These are phyloP conservation scores for Rhizopogon salebrosus DNA, from an alignment of 768 basidiomycete species.

Conservation along the genomic window DNA sequence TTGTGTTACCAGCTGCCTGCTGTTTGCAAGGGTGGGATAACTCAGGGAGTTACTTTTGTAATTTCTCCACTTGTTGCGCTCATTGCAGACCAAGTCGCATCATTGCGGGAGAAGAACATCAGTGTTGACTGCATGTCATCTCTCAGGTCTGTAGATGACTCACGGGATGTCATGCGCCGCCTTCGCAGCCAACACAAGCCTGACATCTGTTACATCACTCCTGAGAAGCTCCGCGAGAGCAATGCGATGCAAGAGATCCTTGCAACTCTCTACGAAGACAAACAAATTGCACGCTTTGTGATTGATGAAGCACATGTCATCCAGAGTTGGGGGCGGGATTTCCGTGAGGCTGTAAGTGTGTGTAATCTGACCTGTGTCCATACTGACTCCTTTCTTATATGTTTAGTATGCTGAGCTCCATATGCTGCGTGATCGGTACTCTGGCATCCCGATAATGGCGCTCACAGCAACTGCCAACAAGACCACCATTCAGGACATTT, in stretches of 20 bases:
- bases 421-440: slow-evolving; percentile 67
- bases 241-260: slow-evolving; percentile 51
- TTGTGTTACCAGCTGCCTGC: slow-evolving; percentile 89
- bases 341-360: slow-evolving; percentile 66
- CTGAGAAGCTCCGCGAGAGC: slow-evolving; percentile 78
- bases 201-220: slow-evolving; percentile 81
- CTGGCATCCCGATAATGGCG: slow-evolving; percentile 87
- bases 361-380: neutral
- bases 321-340: slow-evolving; percentile 90
- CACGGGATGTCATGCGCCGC: slow-evolving; percentile 36
- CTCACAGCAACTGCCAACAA: slow-evolving; percentile 92
- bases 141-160: slow-evolving; percentile 37
- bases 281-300: slow-evolving; percentile 80
- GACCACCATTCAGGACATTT: slow-evolving; percentile 74
- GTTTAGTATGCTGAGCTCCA: slow-evolving; percentile 65
- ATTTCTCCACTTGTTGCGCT: slow-evolving; percentile 84
- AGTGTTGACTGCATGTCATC: slow-evolving; percentile 69
- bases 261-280: slow-evolving; percentile 45
- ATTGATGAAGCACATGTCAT: slow-evolving; percentile 97
- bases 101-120: slow-evolving; percentile 58
- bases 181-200: slow-evolving; percentile 47
- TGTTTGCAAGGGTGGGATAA: slow-evolving; percentile 65
- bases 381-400: neutral
- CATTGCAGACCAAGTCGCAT: slow-evolving; percentile 81
- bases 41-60: slow-evolving; percentile 81